These are phyloP conservation scores for Aspergillus pseudonomiae DNA, from an alignment of 2,329 filamentous ascomycete genomes.

Conservation along the genomic window DNA sequence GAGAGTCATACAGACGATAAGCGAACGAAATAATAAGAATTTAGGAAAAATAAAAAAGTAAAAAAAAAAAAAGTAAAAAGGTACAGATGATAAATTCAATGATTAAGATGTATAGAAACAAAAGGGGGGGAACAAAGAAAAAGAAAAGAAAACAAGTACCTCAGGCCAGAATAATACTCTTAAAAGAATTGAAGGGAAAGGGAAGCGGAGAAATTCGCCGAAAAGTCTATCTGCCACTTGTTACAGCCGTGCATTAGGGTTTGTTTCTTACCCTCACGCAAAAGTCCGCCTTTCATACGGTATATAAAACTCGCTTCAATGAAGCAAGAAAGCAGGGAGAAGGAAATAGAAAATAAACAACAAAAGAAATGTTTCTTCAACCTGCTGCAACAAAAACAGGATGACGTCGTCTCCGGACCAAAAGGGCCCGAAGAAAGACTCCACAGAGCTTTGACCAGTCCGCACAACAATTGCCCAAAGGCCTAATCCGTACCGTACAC, in stretches of 20 bases:
- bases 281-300: not conserved
- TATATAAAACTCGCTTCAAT: not conserved
- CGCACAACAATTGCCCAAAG: slow-evolving; percentile 1
- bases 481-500: not conserved
- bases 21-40: not conserved
- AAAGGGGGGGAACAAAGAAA: not conserved
- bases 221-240: slow-evolving; percentile 2
- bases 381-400: not conserved
- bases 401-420: slow-evolving; percentile 5
- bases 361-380: not conserved
- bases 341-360: not conserved
- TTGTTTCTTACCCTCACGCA: not conserved
- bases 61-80: not conserved
- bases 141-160: not conserved
- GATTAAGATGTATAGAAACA: not conserved
- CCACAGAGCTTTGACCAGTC: slow-evolving; percentile 13
- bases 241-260: slow-evolving; percentile 3
- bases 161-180: not conserved
- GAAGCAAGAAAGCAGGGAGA: not conserved
- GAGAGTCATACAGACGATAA: not conserved
- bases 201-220: slow-evolving; percentile 2
- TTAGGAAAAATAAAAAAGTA: not conserved
- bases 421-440: slow-evolving; percentile 1
- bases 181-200: not conserved
- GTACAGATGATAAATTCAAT: not conserved